Base-by-base conservation (phyloP, 345 rosid species). In the Linum lewisii region DNA sequence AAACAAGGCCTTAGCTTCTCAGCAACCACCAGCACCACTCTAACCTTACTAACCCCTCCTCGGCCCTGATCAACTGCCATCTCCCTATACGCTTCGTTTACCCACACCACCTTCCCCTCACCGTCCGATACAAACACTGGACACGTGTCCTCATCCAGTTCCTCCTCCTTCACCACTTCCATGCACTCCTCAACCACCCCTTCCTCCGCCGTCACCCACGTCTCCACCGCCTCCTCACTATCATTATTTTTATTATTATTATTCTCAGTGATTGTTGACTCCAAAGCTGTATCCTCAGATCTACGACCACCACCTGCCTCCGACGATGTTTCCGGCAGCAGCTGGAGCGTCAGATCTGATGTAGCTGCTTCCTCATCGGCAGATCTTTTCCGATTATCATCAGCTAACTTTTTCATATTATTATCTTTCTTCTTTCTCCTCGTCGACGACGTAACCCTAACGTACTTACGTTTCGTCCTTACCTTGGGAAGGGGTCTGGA, bases 391-490 rank as follows among this genome's bases (percentile, higher is more conserved):
- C n/a, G n/a, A n/a, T n/a, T n/a, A n/a, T n/a, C 24, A 45, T 66
- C 63, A 62, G 47, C 37, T 51, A 51, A 15, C 68, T 62, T 26
- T 19, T 53, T 21, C 9, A 1, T 1, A 52, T 52, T 52, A 11
- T 59, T 58, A 64, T 56, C 11, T 42, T 42, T 42, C 52, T 51
- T 36, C 53, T 66, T 47, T 7, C 58, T 13, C 29, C 38, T 52
- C 23, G 72, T 74, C 21, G 74, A 71, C 73, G 70, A 77, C 36
- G 70, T 63, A 78, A 74, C 89, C 79, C 89, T 84, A 73, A 77
- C 85, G 68, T 87, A 90, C 81, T 78, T 87, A 61, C 97, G 73
- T 64, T 82, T 87, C 22, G 68, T 45, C 77, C 83, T 78, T 44
- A 65, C 51, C 51, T 61, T 78, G 57, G 66, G 63, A 61, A 70